Base-by-base conservation (phyloP, 1,139 yeast species). In the Yamadazyma jaroonii region DNA sequence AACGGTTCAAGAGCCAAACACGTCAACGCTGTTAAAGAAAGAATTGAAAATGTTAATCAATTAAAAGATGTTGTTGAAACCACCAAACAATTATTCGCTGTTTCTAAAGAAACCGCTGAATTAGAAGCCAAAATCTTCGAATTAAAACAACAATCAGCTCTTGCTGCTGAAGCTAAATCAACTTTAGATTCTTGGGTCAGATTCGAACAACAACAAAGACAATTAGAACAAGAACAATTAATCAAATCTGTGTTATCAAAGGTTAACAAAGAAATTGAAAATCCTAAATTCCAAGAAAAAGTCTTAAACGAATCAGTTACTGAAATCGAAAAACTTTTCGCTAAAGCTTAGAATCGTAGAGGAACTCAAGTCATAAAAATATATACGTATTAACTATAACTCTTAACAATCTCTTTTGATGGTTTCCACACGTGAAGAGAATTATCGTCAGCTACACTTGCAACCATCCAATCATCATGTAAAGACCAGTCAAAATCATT, bases 111-210 rank as follows among this genome's bases (percentile, higher is more conserved):
- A 73, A 92, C 98, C 47, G 96, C 54, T 52, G 79, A 86, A 72
- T 79, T 89, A 58, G 98, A 92, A 78, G 95, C 97, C 48, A 79
- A 88, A 69, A 81, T 92, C 37, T 92, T 90, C 58, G 96, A 84
- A 70, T 79, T 86, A 64, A 85, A 89, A 77, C 98, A 92, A 76
- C 71, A 82, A 63, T 88, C 87, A 52, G 92, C 84, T 48, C 79
- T 88, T 54, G 92, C 95, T 45, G 56, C 72, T 45, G 96, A 89
- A 75, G 97, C 97, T 59, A 89, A 85, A 76, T 72, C 95, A 43
- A 95, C 92, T 45, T 81, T 92, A 63, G 98, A 92, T 72, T 88
- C 97, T 26, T 92, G 98, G 98, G 97, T 89, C 56, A 88, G 97
- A 81, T 88, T 86, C 69, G 98, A 92, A 77, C 84, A 88, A 53